Evolutionary conservation across 208 protist species (phyloP).

Genomic region (Kentomonas sorsogonicus): DNA sequence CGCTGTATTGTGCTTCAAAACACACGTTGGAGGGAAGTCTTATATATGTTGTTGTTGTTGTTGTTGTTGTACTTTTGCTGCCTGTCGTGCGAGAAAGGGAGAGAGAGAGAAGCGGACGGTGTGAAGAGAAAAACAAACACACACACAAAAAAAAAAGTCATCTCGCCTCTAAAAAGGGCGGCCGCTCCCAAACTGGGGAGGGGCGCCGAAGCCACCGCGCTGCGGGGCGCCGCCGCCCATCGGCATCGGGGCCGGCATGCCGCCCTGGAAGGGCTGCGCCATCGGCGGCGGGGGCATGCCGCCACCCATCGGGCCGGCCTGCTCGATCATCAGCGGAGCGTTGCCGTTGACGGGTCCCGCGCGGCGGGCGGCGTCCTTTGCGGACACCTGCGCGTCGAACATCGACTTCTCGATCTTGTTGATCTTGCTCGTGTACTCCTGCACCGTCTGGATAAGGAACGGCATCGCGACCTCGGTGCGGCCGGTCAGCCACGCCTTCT

Average conservation of each 20-base stretch:
- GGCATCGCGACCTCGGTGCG: slow-evolving; percentile 98
- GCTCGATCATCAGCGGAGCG: slow-evolving; percentile 70
- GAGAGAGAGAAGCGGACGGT: too few relatives aligned
- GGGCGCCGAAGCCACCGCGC: slow-evolving; percentile 32
- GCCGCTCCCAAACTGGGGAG: slow-evolving; percentile 55
- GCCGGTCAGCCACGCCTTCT: slow-evolving; percentile 98
- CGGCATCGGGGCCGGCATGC: slow-evolving; percentile 29
- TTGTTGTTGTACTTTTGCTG: slow-evolving; percentile 7
- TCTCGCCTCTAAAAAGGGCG: slow-evolving; percentile 34
- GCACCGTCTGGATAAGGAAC: slow-evolving; percentile 97
- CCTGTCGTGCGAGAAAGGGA: too few relatives aligned
- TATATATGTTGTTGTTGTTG: not conserved
- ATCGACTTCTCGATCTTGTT: slow-evolving; percentile 77
- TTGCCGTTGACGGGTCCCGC: slow-evolving; percentile 38
- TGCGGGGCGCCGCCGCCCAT: slow-evolving; percentile 29
- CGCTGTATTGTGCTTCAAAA: not conserved
- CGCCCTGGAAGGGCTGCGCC: too few relatives aligned
- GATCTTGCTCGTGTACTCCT: slow-evolving; percentile 91
- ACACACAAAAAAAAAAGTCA: not conserved
- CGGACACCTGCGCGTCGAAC: slow-evolving; percentile 73
- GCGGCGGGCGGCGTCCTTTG: slow-evolving; percentile 76
- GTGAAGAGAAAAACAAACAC: slow-evolving; percentile 8
- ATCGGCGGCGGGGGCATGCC: slow-evolving; percentile 1
- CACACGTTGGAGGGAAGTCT: not conserved
- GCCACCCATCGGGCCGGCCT: slow-evolving; percentile 27